Conservation (phyloP, 164 flowering plant species). For the Magnolia changhungtana region DNA sequence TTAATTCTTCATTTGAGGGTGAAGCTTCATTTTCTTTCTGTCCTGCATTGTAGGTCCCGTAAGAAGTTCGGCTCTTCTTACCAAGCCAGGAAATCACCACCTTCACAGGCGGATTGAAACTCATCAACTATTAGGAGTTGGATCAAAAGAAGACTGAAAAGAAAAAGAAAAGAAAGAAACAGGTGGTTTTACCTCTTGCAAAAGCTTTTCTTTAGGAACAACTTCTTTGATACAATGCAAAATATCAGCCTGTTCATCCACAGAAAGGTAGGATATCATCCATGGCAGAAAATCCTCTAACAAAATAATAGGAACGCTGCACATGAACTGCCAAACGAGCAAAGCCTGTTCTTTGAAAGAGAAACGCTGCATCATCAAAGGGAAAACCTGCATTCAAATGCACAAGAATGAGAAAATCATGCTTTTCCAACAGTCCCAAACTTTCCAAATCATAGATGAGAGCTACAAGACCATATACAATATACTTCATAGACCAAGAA, state of each 20-base stretch:
- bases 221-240: constrained; percentile 38
- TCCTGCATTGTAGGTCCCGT: constrained; percentile 9
- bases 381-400: constrained; percentile 65
- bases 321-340: constrained; percentile 76
- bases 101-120: constrained; percentile 34
- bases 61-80: constrained; percentile 21
- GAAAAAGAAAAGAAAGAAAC: neutral
- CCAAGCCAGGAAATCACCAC: constrained; percentile 66
- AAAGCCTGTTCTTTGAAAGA: constrained; percentile 67
- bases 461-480: neutral
- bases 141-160: neutral
- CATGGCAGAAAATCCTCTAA: constrained; percentile 72
- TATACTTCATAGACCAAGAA: neutral
- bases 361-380: constrained; percentile 55
- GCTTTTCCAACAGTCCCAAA: neutral
- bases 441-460: neutral
- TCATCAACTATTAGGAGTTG: constrained; percentile 6
- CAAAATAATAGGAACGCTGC: constrained; percentile 65
- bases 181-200: constrained; percentile 57
- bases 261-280: constrained; percentile 57
- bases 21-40: constrained; percentile 21
- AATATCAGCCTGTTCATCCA: constrained; percentile 43
- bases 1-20: constrained; percentile 16
- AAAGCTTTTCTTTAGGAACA: constrained; percentile 55
- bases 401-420: neutral